Conservation (phyloP, 2,329 filamentous ascomycete genomes). For the Diaporthe ampelina region DNA sequence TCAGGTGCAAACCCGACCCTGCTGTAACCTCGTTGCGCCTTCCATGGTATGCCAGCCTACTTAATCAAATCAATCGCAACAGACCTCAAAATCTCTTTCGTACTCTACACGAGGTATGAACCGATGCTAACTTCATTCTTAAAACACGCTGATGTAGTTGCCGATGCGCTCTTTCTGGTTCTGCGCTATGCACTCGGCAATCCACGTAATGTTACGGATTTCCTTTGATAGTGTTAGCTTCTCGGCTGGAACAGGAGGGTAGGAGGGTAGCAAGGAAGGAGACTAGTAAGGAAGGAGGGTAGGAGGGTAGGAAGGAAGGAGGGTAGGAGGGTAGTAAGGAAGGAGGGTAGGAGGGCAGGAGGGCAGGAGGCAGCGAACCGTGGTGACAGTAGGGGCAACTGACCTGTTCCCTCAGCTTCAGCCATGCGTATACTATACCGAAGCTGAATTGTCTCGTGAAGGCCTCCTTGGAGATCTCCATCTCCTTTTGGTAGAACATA, state of each 20-base stretch:
- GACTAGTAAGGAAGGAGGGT: too few species aligned
- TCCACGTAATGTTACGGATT: constrained; percentile 99
- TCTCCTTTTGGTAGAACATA: constrained; percentile 99
- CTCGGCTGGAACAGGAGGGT: too few species aligned
- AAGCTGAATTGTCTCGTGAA: constrained; percentile 98
- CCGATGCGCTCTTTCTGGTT: constrained; percentile 99
- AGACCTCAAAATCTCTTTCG: constrained; percentile 31
- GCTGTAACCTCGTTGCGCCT: constrained; percentile 42
- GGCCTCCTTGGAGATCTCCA: constrained; percentile 95
- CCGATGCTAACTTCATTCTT: constrained; percentile 49
- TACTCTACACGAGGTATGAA: constrained; percentile 34
- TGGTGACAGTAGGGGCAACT: constrained; percentile 49
- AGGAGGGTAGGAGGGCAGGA: too few species aligned
- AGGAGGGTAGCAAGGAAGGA: too few species aligned
- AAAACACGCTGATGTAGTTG: constrained; percentile 99
- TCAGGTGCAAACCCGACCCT: constrained; percentile 39
- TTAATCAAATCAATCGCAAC: constrained; percentile 37
- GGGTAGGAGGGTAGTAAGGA: too few species aligned
- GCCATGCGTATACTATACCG: constrained; percentile 96
- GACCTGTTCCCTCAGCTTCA: constrained; percentile 97
- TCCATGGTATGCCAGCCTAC: constrained; percentile 48
- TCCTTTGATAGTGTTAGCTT: constrained; percentile 72
- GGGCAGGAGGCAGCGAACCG: constrained; percentile 39
- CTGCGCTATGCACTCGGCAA: constrained; percentile 98
- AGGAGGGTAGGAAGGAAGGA: too few species aligned